Conservation (phyloP, 2,329 filamentous ascomycete species). For the Exophiala sp. region DNA sequence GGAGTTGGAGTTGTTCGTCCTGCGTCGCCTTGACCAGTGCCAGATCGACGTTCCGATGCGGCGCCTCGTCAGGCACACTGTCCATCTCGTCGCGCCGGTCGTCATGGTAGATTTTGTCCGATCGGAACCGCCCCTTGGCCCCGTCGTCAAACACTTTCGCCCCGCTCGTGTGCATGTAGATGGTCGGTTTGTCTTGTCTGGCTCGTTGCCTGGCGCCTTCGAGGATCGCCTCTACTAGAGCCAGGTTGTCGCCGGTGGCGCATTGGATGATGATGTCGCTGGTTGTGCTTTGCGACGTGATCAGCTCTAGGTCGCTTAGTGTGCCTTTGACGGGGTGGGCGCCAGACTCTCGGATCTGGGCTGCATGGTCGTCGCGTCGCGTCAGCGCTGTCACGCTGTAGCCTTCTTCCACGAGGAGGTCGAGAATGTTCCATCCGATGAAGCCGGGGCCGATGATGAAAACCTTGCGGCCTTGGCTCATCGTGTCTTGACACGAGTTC, state of each 20-base stretch:
- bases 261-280: conserved; percentile 45
- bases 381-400: conserved; percentile 41
- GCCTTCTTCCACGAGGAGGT: conserved; percentile 40
- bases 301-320: conserved; percentile 38
- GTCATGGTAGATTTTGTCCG: conserved; percentile 42
- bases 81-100: conserved; percentile 38
- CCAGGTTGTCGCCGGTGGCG: conserved; percentile 46
- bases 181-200: conserved; percentile 34
- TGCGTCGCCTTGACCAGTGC: conserved; percentile 37
- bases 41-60: conserved; percentile 44
- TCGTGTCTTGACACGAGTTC: too few relatives aligned
- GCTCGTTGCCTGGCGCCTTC: conserved; percentile 40
- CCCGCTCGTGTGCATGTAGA: conserved; percentile 42
- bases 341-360: conserved; percentile 29
- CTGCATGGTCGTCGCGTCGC: conserved; percentile 16
- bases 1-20: conserved; percentile 31
- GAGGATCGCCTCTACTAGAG: conserved; percentile 42
- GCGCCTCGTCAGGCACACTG: conserved; percentile 37
- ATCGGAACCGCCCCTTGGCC: conserved; percentile 33
- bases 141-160: conserved; percentile 39
- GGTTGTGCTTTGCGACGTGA: conserved; percentile 34
- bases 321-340: conserved; percentile 37
- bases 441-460: conserved; percentile 24
- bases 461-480: neutral
- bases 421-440: conserved; percentile 42